These are phyloP conservation scores for Suillus americanus DNA, from an alignment of 768 basidiomycete species.

Conservation along the genomic window DNA sequence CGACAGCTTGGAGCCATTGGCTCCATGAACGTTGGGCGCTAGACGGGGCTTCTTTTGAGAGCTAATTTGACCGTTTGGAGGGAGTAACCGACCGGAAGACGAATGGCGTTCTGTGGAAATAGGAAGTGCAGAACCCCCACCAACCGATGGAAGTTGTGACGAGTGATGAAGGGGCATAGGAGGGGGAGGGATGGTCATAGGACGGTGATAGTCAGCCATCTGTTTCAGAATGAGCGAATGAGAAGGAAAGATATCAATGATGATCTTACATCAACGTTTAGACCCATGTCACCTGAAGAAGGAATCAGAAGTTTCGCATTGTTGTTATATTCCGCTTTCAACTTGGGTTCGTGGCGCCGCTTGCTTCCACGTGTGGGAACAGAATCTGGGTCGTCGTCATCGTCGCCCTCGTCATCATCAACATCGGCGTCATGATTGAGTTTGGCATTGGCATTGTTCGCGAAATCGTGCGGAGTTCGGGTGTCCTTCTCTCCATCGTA, in stretches of 20 bases:
- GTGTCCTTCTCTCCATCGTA: constrained; percentile 54
- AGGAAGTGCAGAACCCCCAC: constrained; percentile 28
- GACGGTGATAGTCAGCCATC: constrained; percentile 33
- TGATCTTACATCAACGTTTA: constrained; percentile 25
- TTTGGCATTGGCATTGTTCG: constrained; percentile 31
- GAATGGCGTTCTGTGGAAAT: constrained; percentile 34
- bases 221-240: constrained; percentile 13
- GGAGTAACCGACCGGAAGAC: constrained; percentile 29
- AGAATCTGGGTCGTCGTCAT: constrained; percentile 36
- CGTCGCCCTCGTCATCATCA: constrained; percentile 39
- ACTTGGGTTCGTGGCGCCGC: constrained; percentile 26
- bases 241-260: not conserved
- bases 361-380: constrained; percentile 16
- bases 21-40: constrained; percentile 21
- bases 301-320: constrained; percentile 19
- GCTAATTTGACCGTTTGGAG: constrained; percentile 23
- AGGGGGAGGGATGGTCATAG: constrained; percentile 33
- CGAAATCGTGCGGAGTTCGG: constrained; percentile 50
- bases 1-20: constrained; percentile 23
- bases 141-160: constrained; percentile 21
- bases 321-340: constrained; percentile 29
- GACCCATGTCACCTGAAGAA: constrained; percentile 18
- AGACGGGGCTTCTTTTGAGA: constrained; percentile 33
- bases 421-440: constrained; percentile 24
- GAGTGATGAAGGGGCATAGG: constrained; percentile 32